These are phyloP conservation scores for Fusarium beomiforme DNA, from an alignment of 2,329 filamentous ascomycete species.

Conservation along the genomic window DNA sequence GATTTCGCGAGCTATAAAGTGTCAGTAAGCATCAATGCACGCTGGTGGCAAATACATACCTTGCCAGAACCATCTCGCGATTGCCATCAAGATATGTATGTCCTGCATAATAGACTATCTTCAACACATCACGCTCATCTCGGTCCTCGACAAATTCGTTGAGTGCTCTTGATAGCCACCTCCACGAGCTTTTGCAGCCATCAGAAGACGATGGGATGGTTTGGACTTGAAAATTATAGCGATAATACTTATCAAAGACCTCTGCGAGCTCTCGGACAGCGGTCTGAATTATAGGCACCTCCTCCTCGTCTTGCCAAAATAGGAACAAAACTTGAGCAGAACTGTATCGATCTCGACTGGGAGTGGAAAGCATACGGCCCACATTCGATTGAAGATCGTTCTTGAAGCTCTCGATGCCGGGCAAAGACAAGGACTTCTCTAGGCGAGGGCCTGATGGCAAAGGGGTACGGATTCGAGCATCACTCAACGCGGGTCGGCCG, in stretches of 20 bases:
- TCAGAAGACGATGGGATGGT: conserved; percentile 61
- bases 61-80: conserved; percentile 66
- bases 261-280: conserved; percentile 60
- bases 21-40: conserved; percentile 28
- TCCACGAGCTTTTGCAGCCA: conserved; percentile 59
- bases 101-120: conserved; percentile 68
- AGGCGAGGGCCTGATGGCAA: conserved; percentile 65
- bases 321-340: conserved; percentile 64
- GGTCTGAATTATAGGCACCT: conserved; percentile 51
- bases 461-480: conserved; percentile 64
- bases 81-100: conserved; percentile 64
- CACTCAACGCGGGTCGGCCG: conserved; percentile 54
- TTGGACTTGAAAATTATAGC: conserved; percentile 59
- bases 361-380: conserved; percentile 60
- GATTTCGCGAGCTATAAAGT: conserved; percentile 56
- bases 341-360: conserved; percentile 63
- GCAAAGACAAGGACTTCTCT: conserved; percentile 60
- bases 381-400: conserved; percentile 63
- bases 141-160: conserved; percentile 63
- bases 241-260: conserved; percentile 63
- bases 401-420: conserved; percentile 61
- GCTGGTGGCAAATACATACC: conserved; percentile 49
- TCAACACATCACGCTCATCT: conserved; percentile 65
- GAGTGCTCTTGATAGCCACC: conserved; percentile 63
- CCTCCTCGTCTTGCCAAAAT: conserved; percentile 65